These are phyloP conservation scores for Tulasnella sp. DNA, from an alignment of 768 basidiomycete genomes.

Conservation along the genomic window DNA sequence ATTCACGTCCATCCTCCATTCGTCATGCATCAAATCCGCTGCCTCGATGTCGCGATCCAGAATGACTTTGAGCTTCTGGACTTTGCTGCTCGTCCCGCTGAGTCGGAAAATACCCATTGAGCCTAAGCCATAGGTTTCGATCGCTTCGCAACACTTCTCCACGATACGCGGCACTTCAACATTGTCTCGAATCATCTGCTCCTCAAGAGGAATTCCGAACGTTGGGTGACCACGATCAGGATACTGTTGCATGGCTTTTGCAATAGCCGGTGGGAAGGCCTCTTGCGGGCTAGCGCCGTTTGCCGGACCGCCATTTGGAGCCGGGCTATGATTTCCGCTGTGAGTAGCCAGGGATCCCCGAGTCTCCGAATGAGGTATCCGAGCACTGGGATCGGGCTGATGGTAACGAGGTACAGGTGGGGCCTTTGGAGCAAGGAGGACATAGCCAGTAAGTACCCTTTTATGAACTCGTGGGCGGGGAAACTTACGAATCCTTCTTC, in stretches of 20 bases:
- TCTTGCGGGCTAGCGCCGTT: not conserved
- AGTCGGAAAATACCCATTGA: conserved; percentile 90
- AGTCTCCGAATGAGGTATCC: conserved; percentile 27
- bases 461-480: not conserved
- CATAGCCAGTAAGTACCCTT: not conserved
- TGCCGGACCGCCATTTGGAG: not conserved
- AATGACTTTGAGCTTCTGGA: conserved; percentile 69
- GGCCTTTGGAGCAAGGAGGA: not conserved
- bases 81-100: conserved; percentile 83
- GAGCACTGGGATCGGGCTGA: conserved; percentile 31
- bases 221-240: conserved; percentile 65
- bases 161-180: conserved; percentile 84
- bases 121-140: conserved; percentile 79
- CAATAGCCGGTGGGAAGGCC: not conserved
- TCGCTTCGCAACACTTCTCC: conserved; percentile 81
- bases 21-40: conserved; percentile 77
- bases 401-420: conserved; percentile 56
- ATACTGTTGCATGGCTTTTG: conserved; percentile 13
- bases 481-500: conserved; percentile 87
- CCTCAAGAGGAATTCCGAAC: conserved; percentile 85
- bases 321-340: conserved; percentile 23
- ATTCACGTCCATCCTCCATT: conserved; percentile 93
- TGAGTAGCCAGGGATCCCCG: conserved; percentile 27
- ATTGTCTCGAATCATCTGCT: conserved; percentile 87
- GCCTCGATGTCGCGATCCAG: conserved; percentile 85